A percentile compares a stretch with the other conserved stretches of the same genome.
phyloP scores from a whole-genome alignment of 2,329 filamentous ascomycete species.

The Alternaria angustiovoidea region DNA sequence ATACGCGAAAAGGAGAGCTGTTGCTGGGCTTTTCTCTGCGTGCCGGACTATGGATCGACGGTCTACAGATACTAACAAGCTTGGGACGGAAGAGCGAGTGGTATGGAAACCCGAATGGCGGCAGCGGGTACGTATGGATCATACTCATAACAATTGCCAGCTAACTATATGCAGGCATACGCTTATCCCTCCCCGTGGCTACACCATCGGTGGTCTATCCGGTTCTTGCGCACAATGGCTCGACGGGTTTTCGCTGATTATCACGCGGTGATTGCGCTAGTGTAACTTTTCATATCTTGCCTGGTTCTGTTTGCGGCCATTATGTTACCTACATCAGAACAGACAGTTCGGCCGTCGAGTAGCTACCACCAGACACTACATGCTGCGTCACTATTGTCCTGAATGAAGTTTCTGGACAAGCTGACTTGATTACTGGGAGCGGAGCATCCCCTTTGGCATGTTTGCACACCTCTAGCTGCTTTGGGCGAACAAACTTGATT shows the following conservation, averaged over 20 bases:
- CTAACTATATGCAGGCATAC: slow-evolving; percentile 69
- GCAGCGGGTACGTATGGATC: slow-evolving; percentile 74
- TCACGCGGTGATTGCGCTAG: slow-evolving; percentile 65
- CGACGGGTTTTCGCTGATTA: slow-evolving; percentile 85
- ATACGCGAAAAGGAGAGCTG: slow-evolving; percentile 84
- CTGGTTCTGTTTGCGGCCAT: background rate
- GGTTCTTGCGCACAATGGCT: slow-evolving; percentile 84
- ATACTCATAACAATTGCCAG: slow-evolving; percentile 15
- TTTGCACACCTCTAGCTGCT: background rate
- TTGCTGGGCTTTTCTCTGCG: slow-evolving; percentile 86
- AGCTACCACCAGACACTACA: background rate
- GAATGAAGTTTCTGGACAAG: background rate
- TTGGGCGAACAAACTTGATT: background rate
- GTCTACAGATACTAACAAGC: slow-evolving; percentile 87
- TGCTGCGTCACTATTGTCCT: background rate
- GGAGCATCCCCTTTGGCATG: background rate
- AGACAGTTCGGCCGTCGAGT: background rate
- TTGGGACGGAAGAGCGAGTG: slow-evolving; percentile 84
- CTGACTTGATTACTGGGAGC: background rate
- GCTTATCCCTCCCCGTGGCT: slow-evolving; percentile 87
- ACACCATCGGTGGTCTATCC: slow-evolving; percentile 85
- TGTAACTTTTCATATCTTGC: background rate
- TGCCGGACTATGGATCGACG: slow-evolving; percentile 84
- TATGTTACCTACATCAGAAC: background rate
- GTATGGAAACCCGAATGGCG: slow-evolving; percentile 82